Percentiles rank a stretch among this genome's conserved stretches.
Conservation (phyloP, 805 yeast genomes). For the Kazachstania taianensis region DNA sequence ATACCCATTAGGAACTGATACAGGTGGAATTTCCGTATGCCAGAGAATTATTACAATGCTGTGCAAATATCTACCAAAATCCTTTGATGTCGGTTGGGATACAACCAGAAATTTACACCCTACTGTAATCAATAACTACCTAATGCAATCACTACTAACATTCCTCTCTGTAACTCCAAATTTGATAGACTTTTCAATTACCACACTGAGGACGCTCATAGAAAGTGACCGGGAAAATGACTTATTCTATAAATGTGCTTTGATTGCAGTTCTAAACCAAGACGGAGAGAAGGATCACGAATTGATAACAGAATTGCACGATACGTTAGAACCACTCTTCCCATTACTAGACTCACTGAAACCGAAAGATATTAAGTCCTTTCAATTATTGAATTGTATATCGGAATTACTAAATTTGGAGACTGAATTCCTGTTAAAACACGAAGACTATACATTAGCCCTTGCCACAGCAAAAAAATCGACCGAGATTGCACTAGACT, state of each 20-base stretch:
- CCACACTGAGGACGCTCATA: constrained; percentile 10
- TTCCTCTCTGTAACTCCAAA: constrained; percentile 18
- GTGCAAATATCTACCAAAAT: constrained; percentile 38
- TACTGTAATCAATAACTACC: constrained; percentile 36
- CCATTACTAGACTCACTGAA: constrained; percentile 10
- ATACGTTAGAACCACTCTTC: constrained; percentile 14
- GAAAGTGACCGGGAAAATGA: constrained; percentile 14
- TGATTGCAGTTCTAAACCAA: constrained; percentile 18
- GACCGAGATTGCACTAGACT: constrained; percentile 23
- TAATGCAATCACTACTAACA: constrained; percentile 39
- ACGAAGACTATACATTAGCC: constrained; percentile 21
- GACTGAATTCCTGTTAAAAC: constrained; percentile 17
- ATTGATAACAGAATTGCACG: constrained; percentile 14
- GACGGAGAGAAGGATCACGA: constrained; percentile 17
- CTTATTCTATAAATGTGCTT: constrained; percentile 19
- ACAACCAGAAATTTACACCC: constrained; percentile 23
- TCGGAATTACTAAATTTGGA: constrained; percentile 23
- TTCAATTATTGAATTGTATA: constrained; percentile 18
- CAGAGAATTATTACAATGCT: constrained; percentile 31
- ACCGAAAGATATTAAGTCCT: constrained; percentile 14
- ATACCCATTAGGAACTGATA: constrained; percentile 33
- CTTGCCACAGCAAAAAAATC: constrained; percentile 18
- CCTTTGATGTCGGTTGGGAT: constrained; percentile 38
- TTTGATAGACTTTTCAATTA: constrained; percentile 15
- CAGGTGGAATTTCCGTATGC: constrained; percentile 13